phyloP scores from a whole-genome alignment of 129 eudicot species.

The Calendula officinalis region DNA sequence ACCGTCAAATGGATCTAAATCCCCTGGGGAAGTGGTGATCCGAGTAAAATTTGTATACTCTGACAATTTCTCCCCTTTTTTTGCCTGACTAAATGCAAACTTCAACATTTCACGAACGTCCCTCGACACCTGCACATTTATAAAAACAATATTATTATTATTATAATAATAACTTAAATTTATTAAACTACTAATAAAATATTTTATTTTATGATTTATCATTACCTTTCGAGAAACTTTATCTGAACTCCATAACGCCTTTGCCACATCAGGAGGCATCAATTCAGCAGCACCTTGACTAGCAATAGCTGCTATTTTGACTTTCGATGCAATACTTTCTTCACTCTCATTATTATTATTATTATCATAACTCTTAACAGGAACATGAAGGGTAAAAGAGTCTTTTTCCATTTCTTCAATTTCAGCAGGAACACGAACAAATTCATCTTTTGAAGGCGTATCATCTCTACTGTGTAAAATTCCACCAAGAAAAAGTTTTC shows the following conservation, averaged over 20 bases:
- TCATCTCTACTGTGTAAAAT: slow-evolving; percentile 83
- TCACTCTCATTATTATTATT: slow-evolving; percentile 36
- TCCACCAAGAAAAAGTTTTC: slow-evolving; percentile 91
- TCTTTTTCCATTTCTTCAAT: slow-evolving; percentile 72
- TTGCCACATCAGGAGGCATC: slow-evolving; percentile 98
- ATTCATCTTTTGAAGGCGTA: slow-evolving; percentile 67
- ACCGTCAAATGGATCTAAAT: slow-evolving; percentile 93
- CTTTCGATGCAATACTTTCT: slow-evolving; percentile 50
- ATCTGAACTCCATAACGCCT: slow-evolving; percentile 74
- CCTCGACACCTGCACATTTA: slow-evolving; percentile 52
- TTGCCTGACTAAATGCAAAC: slow-evolving; percentile 84
- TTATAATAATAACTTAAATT: too few relatives aligned
- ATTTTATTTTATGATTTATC: not conserved
- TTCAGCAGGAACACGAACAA: slow-evolving; percentile 77
- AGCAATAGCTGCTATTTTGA: slow-evolving; percentile 64
- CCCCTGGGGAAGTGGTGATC: slow-evolving; percentile 66
- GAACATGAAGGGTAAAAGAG: slow-evolving; percentile 83
- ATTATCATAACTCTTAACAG: slow-evolving; percentile 50
- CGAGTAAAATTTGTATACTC: slow-evolving; percentile 85
- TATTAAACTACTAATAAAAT: not conserved
- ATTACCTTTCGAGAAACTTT: slow-evolving; percentile 88
- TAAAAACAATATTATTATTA: not conserved
- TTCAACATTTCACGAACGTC: slow-evolving; percentile 89
- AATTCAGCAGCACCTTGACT: slow-evolving; percentile 80
- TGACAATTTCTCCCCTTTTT: slow-evolving; percentile 68